phyloP scores from a whole-genome alignment of 148 eudicot genomes.

The Mesembryanthemum crystallinum region DNA sequence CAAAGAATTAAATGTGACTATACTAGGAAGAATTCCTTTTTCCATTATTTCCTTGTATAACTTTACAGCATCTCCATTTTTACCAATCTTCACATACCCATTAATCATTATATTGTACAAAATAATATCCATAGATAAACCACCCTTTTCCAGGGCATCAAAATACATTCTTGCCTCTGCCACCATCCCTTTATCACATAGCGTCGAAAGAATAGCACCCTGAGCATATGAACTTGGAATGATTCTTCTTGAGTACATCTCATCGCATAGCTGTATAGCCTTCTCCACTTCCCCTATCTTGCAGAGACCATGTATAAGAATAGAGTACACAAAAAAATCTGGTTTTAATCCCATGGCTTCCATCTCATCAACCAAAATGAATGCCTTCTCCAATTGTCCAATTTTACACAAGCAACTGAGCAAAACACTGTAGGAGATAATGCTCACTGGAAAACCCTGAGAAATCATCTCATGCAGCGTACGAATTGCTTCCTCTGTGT shows the following conservation, averaged over 20 bases:
- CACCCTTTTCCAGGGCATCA: slow-evolving; percentile 43
- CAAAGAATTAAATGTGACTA: slow-evolving; percentile 77
- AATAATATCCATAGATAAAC: slow-evolving; percentile 39
- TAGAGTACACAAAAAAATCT: slow-evolving; percentile 59
- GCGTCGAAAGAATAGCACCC: slow-evolving; percentile 46
- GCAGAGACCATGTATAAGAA: slow-evolving; percentile 68
- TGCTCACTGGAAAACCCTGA: slow-evolving; percentile 47
- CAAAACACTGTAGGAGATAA: slow-evolving; percentile 46
- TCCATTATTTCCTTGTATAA: slow-evolving; percentile 46
- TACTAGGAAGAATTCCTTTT: slow-evolving; percentile 58
- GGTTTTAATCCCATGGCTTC: slow-evolving; percentile 47
- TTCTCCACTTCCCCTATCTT: slow-evolving; percentile 51
- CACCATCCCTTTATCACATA: slow-evolving; percentile 48
- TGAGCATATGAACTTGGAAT: slow-evolving; percentile 45
- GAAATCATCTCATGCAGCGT: slow-evolving; percentile 62
- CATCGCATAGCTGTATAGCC: slow-evolving; percentile 51
- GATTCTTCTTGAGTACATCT: slow-evolving; percentile 48
- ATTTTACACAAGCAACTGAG: slow-evolving; percentile 62
- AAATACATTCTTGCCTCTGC: slow-evolving; percentile 57
- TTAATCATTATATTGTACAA: slow-evolving; percentile 81
- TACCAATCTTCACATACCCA: slow-evolving; percentile 61
- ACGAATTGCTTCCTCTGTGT: slow-evolving; percentile 48
- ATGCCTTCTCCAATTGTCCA: slow-evolving; percentile 50
- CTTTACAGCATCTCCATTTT: slow-evolving; percentile 41
- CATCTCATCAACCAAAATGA: slow-evolving; percentile 53